Evolutionary conservation across 352 stramenopile genomes (phyloP).

Genomic region (Pythium coloratum): DNA sequence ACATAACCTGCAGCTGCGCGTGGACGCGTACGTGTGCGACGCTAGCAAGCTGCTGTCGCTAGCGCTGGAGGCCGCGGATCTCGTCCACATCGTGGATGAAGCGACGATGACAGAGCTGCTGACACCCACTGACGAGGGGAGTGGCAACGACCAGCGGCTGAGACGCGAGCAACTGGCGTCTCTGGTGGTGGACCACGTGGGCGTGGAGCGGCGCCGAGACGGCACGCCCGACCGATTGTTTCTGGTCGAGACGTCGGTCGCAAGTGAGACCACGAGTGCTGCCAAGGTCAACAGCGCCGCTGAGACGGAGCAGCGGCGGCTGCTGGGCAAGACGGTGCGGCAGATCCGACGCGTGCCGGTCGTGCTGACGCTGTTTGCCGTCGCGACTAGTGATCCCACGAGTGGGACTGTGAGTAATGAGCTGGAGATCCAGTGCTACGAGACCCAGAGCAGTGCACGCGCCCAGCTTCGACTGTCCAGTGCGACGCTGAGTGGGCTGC

Average conservation of each 20-base stretch:
- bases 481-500: slow-evolving; percentile 14
- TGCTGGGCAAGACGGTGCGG: slow-evolving; percentile 46
- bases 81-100: slow-evolving; percentile 48
- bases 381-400: background rate
- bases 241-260: slow-evolving; percentile 36
- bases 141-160: background rate
- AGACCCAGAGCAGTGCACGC: slow-evolving; percentile 41
- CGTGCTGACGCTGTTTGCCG: slow-evolving; percentile 35
- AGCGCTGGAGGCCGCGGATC: slow-evolving; percentile 38
- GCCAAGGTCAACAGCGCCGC: background rate
- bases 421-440: slow-evolving; percentile 41
- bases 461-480: slow-evolving; percentile 23
- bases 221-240: slow-evolving; percentile 46
- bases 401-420: background rate
- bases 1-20: slow-evolving; percentile 32
- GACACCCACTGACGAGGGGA: slow-evolving; percentile 12
- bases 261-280: background rate
- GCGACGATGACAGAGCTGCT: background rate
- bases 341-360: slow-evolving; percentile 37
- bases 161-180: slow-evolving; percentile 33
- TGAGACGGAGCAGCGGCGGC: background rate
- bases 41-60: slow-evolving; percentile 52
- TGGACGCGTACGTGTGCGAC: slow-evolving; percentile 63
- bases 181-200: slow-evolving; percentile 51
- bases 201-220: slow-evolving; percentile 54